Evolutionary conservation across 371 early-diverging fungal species (phyloP).

Genomic region (Mortierella sp.): DNA sequence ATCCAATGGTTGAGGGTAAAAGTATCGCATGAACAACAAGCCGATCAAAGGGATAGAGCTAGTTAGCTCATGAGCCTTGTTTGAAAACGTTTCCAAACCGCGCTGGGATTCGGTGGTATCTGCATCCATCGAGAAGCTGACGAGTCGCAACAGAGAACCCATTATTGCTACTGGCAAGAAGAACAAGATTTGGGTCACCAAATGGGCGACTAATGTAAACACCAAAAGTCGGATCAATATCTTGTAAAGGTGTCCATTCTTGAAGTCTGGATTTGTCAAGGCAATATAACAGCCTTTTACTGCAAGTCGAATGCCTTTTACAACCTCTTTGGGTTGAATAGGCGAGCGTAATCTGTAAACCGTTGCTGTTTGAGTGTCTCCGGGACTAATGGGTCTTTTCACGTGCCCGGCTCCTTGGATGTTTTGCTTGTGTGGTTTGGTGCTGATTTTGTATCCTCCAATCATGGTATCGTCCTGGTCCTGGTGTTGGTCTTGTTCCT

Average conservation of each 20-base stretch:
- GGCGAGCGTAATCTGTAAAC: constrained; percentile 41
- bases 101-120: constrained; percentile 54
- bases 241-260: constrained; percentile 57
- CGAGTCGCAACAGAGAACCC: constrained; percentile 52
- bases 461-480: constrained; percentile 11
- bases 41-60: constrained; percentile 66
- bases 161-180: constrained; percentile 60
- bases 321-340: constrained; percentile 52
- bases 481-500: constrained; percentile 2
- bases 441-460: constrained; percentile 17
- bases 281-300: constrained; percentile 63
- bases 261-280: constrained; percentile 64
- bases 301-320: constrained; percentile 64
- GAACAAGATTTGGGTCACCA: constrained; percentile 62
- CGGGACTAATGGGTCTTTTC: constrained; percentile 1
- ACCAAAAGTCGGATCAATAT: constrained; percentile 63
- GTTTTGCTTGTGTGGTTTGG: constrained; percentile 21
- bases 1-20: constrained; percentile 75
- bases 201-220: constrained; percentile 59
- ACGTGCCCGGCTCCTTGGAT: constrained; percentile 26
- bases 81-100: constrained; percentile 44
- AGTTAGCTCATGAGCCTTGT: constrained; percentile 59
- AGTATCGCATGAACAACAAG: constrained; percentile 70
- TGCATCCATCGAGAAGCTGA: constrained; percentile 46
- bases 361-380: background rate